A percentile compares a stretch with the other conserved stretches of the same genome.
Conservation (phyloP, 257 asterid species). For the Cinchona pubescens region DNA sequence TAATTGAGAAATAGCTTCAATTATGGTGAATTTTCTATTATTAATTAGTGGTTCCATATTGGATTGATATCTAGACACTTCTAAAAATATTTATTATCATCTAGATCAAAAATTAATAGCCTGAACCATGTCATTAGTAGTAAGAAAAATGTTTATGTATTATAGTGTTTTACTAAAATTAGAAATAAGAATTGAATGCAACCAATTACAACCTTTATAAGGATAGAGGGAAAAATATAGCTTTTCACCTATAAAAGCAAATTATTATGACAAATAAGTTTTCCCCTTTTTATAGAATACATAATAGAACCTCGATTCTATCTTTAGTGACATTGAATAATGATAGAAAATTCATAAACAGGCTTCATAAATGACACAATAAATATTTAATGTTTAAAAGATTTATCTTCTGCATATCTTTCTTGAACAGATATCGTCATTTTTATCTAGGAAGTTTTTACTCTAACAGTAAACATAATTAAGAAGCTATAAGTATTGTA, state of each 20-base stretch:
- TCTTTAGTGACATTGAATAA: background rate
- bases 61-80: background rate
- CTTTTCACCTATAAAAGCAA: background rate
- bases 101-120: background rate
- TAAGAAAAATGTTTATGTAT: background rate
- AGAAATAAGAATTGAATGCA: background rate
- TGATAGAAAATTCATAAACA: background rate
- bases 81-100: background rate
- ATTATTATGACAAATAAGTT: background rate
- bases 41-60: background rate
- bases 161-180: background rate
- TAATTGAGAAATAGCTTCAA: no score
- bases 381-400: background rate
- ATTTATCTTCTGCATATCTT: background rate
- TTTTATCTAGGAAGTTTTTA: background rate
- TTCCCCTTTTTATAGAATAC: background rate
- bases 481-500: background rate
- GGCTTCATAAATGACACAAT: background rate
- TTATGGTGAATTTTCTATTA: no score
- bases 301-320: background rate
- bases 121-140: background rate
- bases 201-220: background rate
- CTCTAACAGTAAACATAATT: background rate
- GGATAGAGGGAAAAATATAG: background rate
- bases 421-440: background rate